Percentiles rank a stretch among this genome's conserved stretches.
phyloP scores from a whole-genome alignment of 805 yeast genomes.

The Wickerhamiella cacticola region DNA sequence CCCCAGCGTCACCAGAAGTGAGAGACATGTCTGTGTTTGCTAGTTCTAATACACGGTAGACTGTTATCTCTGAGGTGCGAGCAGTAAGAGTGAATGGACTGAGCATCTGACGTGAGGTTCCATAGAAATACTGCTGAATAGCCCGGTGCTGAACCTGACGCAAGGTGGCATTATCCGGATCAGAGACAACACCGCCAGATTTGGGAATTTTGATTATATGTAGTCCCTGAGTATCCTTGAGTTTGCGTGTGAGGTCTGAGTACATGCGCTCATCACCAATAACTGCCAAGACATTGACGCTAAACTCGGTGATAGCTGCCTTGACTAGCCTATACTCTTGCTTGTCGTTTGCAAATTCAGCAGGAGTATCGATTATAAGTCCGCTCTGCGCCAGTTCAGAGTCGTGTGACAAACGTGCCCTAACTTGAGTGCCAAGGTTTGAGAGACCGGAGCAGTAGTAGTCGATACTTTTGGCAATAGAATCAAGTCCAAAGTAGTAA shows the following conservation, averaged over 20 bases:
- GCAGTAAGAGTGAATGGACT: conserved; percentile 80
- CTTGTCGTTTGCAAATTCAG: conserved; percentile 36
- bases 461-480: conserved; percentile 42
- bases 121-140: conserved; percentile 84
- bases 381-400: conserved; percentile 38
- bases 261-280: conserved; percentile 58
- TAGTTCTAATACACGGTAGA: conserved; percentile 45
- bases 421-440: conserved; percentile 39
- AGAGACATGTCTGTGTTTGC: conserved; percentile 11
- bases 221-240: conserved; percentile 23
- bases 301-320: conserved; percentile 46
- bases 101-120: conserved; percentile 46
- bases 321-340: conserved; percentile 37
- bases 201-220: conserved; percentile 50
- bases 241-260: conserved; percentile 46
- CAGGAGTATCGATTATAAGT: conserved; percentile 62
- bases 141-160: conserved; percentile 63
- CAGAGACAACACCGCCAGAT: conserved; percentile 66
- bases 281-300: conserved; percentile 49
- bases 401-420: conserved; percentile 41
- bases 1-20: conserved; percentile 11
- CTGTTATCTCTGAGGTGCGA: conserved; percentile 46
- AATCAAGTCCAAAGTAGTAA: conserved; percentile 62
- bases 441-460: conserved; percentile 41
- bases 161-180: conserved; percentile 48